Percentiles rank a stretch among this genome's conserved stretches.
phyloP scores from a whole-genome alignment of 345 rosid genomes.

The Leavenworthia alabamica region DNA sequence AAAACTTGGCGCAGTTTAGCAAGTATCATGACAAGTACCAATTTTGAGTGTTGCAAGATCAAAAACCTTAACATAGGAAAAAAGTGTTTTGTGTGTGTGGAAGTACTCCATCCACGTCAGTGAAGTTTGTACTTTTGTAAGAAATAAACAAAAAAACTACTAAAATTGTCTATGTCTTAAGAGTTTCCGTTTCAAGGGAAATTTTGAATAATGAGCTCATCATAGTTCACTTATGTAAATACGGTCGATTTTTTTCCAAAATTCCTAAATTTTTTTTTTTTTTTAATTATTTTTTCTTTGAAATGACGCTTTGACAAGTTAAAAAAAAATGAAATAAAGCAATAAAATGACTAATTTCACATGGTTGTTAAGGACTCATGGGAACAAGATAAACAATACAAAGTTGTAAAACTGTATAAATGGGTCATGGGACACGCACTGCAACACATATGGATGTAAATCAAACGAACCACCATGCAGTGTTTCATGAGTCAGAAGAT shows the following conservation, averaged over 20 bases:
- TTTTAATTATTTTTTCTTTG: neutral
- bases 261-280: neutral
- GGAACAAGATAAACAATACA: conserved; percentile 5
- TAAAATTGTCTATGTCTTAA: neutral
- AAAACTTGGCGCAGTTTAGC: neutral
- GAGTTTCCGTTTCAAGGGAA: neutral
- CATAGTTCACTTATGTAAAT: neutral
- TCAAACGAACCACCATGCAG: conserved; percentile 12
- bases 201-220: neutral
- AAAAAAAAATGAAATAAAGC: neutral
- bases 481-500: conserved; percentile 18
- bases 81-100: neutral
- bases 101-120: conserved; percentile 12
- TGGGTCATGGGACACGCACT: conserved; percentile 11
- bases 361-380: neutral
- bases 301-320: neutral
- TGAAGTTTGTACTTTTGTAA: neutral
- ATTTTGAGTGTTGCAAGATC: neutral
- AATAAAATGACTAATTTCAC: neutral
- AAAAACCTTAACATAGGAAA: neutral
- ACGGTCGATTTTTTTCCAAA: neutral
- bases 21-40: conserved; percentile 6
- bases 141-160: neutral
- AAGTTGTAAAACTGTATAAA: conserved; percentile 7
- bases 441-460: conserved; percentile 3